These are phyloP conservation scores for Paramecium primaurelia DNA, from an alignment of 73 alveolate species.

Conservation along the genomic window DNA sequence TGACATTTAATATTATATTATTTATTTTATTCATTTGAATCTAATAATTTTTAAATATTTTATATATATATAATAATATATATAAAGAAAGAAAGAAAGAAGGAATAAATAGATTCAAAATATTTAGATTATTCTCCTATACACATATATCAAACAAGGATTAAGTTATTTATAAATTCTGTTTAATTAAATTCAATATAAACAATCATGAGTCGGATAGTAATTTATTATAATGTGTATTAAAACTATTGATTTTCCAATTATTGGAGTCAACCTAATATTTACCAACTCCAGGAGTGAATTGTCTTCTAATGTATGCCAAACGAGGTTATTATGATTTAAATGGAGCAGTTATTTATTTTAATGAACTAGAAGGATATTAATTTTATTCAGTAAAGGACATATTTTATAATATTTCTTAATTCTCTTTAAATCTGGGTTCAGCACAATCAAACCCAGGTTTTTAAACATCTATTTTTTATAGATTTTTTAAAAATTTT, in stretches of 20 bases:
- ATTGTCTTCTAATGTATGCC: neutral
- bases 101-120: no score
- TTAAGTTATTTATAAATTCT: neutral
- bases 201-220: neutral
- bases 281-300: slow-evolving; percentile 38
- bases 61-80: no score
- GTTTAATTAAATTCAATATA: neutral
- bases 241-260: slow-evolving; percentile 29
- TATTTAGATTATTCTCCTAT: no score
- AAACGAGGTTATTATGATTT: slow-evolving; percentile 16
- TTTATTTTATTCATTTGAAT: neutral
- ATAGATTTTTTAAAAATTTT: slow-evolving; percentile 3
- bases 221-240: slow-evolving; percentile 31
- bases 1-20: slow-evolving; percentile 3
- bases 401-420: neutral
- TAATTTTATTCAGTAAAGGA: neutral
- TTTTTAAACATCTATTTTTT: slow-evolving; percentile 7
- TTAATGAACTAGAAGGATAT: neutral
- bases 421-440: slow-evolving; percentile 1
- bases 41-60: neutral
- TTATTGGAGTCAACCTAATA: neutral
- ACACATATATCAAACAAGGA: neutral
- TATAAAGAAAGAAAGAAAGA: no score
- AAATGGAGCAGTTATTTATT: slow-evolving; percentile 10
- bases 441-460: slow-evolving; percentile 45